Base-by-base conservation (phyloP, 257 asterid species). In the Ballota nigra region DNA sequence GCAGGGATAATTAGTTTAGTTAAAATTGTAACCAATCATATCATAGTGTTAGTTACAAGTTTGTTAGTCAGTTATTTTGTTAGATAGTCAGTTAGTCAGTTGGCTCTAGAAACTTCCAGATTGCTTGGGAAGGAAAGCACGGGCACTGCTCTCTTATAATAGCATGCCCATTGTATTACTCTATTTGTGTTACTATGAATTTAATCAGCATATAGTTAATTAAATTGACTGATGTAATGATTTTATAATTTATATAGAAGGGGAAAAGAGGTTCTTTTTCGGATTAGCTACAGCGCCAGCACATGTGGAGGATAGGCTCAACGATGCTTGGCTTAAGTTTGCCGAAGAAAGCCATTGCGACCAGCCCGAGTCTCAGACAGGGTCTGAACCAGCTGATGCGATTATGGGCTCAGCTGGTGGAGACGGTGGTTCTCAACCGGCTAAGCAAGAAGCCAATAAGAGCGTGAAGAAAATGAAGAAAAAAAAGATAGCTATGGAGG, bases 241-340 rank as follows among this genome's bases (percentile, higher is more conserved):
- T 47, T 72, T 29, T 52, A n/a, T 79, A 49, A 31, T 72, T 29
- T 52, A n/a, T 79, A 66, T 73, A 86, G 85, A 85, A 71, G 97
- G 86, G 55, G 96, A 85, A 68, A 69, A 74, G 18, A 83, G 85
- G 26, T 93, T 91, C 95, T 91, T 94, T 69, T 94, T 94, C 45
- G 98, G 97, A 70, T 78, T 94, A 81, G 98, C 98, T 43, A 91
- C 98, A 24, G 97, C 98, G 18, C 98, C 98, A 18, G 97, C 98
- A 4, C 98, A 94, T 52, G 96, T 91, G 10, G 98, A 94, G 77
- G 98, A 94, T 81, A 83, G 84, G 85, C 97, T 94, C 58, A 75
- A 94, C 73, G 98, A 94, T 85, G 96, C 98, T 31, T 91, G 98
- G 98, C 95, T 94, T 78, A 92, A 91, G 77, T 94, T 94, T 85